These are phyloP conservation scores for Torulaspora delbrueckii DNA, from an alignment of 805 yeast genomes.

Conservation along the genomic window DNA sequence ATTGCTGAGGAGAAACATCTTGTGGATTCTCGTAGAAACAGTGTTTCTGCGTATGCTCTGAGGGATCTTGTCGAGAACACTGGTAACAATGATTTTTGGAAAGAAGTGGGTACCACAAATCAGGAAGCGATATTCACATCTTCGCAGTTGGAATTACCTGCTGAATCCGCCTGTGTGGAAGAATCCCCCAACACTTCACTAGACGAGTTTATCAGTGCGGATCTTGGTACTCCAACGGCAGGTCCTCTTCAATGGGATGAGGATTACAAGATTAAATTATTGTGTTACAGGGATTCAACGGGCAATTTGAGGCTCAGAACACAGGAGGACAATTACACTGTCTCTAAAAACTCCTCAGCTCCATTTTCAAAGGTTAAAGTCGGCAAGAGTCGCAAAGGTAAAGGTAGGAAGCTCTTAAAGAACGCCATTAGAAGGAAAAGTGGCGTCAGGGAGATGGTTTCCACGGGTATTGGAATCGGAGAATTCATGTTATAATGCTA, in stretches of 20 bases:
- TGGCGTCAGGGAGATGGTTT: slow-evolving; percentile 34
- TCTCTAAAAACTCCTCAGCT: slow-evolving; percentile 33
- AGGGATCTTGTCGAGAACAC: slow-evolving; percentile 10
- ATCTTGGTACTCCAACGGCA: slow-evolving; percentile 8
- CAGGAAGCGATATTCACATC: slow-evolving; percentile 22
- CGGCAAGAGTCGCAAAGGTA: slow-evolving; percentile 9
- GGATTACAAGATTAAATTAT: slow-evolving; percentile 25
- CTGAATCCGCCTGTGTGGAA: slow-evolving; percentile 1
- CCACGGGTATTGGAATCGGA: slow-evolving; percentile 32
- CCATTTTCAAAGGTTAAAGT: slow-evolving; percentile 30
- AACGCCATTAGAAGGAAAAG: slow-evolving; percentile 31
- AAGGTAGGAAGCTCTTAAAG: slow-evolving; percentile 17
- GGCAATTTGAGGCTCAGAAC: slow-evolving; percentile 31
- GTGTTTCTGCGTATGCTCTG: slow-evolving; percentile 6
- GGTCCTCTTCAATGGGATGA: slow-evolving; percentile 13
- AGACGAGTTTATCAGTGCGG: slow-evolving; percentile 22
- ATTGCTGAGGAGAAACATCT: not conserved
- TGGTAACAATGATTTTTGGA: slow-evolving; percentile 32
- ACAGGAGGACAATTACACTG: slow-evolving; percentile 3
- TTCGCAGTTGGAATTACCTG: not conserved
- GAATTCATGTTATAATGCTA: slow-evolving; percentile 33
- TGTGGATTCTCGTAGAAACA: slow-evolving; percentile 9
- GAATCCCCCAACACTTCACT: slow-evolving; percentile 12
- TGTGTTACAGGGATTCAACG: slow-evolving; percentile 31
- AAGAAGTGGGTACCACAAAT: slow-evolving; percentile 28